These are phyloP conservation scores for Malassezia nana DNA, from an alignment of 1,284 basidiomycete species.

Conservation along the genomic window DNA sequence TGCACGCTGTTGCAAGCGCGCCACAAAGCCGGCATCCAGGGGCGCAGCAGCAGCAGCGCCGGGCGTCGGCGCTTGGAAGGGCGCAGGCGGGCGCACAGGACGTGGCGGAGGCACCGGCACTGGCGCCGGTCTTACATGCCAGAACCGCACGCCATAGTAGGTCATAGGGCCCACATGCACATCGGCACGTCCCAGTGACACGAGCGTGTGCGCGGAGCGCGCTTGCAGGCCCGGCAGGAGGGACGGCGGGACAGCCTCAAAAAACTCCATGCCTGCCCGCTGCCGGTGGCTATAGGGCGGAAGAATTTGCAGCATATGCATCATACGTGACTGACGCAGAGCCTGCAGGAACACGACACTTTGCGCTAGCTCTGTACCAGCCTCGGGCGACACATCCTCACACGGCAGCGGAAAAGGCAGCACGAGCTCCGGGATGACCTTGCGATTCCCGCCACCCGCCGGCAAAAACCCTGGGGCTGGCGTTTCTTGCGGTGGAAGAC, in stretches of 20 bases:
- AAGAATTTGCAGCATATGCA: slow-evolving; percentile 40
- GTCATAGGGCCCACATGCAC: slow-evolving; percentile 37
- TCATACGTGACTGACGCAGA: slow-evolving; percentile 41
- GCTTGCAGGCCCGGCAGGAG: slow-evolving; percentile 34
- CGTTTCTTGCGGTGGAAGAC: slow-evolving; percentile 11
- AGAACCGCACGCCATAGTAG: slow-evolving; percentile 39
- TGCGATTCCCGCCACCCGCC: slow-evolving; percentile 31
- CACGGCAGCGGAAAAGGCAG: slow-evolving; percentile 23
- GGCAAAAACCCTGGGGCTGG: slow-evolving; percentile 19
- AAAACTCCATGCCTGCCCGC: slow-evolving; percentile 29
- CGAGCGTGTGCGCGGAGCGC: slow-evolving; percentile 28
- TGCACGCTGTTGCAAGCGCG: slow-evolving; percentile 12
- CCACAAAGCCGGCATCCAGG: slow-evolving; percentile 11
- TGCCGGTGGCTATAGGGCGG: slow-evolving; percentile 37
- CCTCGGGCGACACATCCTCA: slow-evolving; percentile 1
- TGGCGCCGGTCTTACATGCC: slow-evolving; percentile 25
- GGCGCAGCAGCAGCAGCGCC: too few relatives aligned
- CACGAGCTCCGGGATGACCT: slow-evolving; percentile 31
- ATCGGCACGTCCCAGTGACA: slow-evolving; percentile 35
- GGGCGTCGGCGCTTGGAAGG: neutral
- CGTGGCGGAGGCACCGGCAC: neutral
- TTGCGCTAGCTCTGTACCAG: neutral
- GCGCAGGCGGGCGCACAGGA: neutral
- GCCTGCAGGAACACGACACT: slow-evolving; percentile 35
- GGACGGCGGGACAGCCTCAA: slow-evolving; percentile 26